Evolutionary conservation across 2,329 filamentous ascomycete genomes (phyloP).

Genomic region (Curvularia spicifera): DNA sequence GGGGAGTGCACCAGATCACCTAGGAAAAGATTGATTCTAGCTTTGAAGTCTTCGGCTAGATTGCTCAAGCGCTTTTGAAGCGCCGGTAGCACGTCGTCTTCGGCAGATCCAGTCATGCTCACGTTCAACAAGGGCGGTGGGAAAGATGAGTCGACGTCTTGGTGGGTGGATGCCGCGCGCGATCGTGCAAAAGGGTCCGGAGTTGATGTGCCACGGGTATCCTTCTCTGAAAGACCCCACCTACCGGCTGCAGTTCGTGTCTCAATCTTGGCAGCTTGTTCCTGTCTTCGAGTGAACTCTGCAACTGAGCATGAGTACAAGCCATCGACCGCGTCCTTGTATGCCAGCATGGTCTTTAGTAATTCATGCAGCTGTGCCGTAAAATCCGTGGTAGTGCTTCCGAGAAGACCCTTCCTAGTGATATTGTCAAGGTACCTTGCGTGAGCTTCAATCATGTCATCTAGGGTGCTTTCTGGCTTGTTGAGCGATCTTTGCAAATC

Average conservation of each 20-base stretch:
- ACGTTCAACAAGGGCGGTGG: slow-evolving; percentile 48
- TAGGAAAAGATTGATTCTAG: slow-evolving; percentile 78
- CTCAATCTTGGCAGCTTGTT: slow-evolving; percentile 76
- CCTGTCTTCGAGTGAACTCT: slow-evolving; percentile 91
- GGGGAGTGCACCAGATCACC: slow-evolving; percentile 92
- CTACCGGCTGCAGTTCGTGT: slow-evolving; percentile 67
- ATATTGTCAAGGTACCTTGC: slow-evolving; percentile 90
- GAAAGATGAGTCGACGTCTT: slow-evolving; percentile 53
- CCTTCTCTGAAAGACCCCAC: slow-evolving; percentile 67
- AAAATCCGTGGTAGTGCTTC: slow-evolving; percentile 74
- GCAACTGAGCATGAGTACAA: slow-evolving; percentile 94
- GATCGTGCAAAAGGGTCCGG: slow-evolving; percentile 33
- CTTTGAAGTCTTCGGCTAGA: slow-evolving; percentile 77
- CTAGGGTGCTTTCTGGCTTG: slow-evolving; percentile 86
- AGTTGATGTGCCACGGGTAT: slow-evolving; percentile 32
- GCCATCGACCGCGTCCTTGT: slow-evolving; percentile 91
- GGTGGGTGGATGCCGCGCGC: slow-evolving; percentile 26
- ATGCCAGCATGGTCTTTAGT: slow-evolving; percentile 89
- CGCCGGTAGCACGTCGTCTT: slow-evolving; percentile 73
- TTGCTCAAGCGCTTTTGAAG: slow-evolving; percentile 75
- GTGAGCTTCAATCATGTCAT: slow-evolving; percentile 93
- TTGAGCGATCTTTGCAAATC: slow-evolving; percentile 82
- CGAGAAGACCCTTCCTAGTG: slow-evolving; percentile 92
- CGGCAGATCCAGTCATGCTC: slow-evolving; percentile 48
- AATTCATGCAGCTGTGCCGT: slow-evolving; percentile 91